Evolutionary conservation across 192 early-diverging fungal genomes (phyloP), one percentile per base, ranked within the genome.

Genomic region (Martensiomyces pterosporus): DNA sequence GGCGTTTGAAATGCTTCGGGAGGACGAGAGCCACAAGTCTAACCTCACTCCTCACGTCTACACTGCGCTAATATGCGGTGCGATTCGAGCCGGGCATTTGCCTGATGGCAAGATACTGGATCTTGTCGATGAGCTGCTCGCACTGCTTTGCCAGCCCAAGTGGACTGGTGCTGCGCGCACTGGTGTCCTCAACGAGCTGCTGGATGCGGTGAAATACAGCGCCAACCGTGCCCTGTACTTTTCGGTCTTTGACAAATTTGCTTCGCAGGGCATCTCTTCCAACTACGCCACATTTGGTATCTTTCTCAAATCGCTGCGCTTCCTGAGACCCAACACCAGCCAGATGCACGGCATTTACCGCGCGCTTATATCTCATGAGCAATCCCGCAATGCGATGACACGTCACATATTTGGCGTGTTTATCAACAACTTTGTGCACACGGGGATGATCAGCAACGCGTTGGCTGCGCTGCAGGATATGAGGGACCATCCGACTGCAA

Each of bases 231-330:
- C 17, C 18, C 37, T 60, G 15, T 19, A 54, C 29, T 26, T 46
- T 2, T 39, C 39, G 14, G 34, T 49, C 12, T 54, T 65, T 42
- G 69, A 61, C 32, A 61, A 47, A n/a, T 61, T 42, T 14, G 8
- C 49, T 25, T 40, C 46, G 2, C 42, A 25, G 9, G 38, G 34
- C 2, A 40, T 57, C 18, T 10, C 57, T 10, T 24, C 50, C 16
- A 73, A 57, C 49, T 44, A 52, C 33, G 54, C 62, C 8, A 65
- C 69, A 3, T 39, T 73, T 26, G 69, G 57, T 12, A 64, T 65
- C 8, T 39, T 73, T 21, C 24, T 73, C 3, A 41, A 63, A 26
- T 49, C 40, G 41, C 45, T 47, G 7, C 43, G 26, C 22, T 18
- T 37, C 12, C 25, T 33, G 29, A 39, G 51, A 25, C 39, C 49